Evolutionary conservation across 179 eudicot genomes (phyloP).

Genomic region (Drosera spatulata): DNA sequence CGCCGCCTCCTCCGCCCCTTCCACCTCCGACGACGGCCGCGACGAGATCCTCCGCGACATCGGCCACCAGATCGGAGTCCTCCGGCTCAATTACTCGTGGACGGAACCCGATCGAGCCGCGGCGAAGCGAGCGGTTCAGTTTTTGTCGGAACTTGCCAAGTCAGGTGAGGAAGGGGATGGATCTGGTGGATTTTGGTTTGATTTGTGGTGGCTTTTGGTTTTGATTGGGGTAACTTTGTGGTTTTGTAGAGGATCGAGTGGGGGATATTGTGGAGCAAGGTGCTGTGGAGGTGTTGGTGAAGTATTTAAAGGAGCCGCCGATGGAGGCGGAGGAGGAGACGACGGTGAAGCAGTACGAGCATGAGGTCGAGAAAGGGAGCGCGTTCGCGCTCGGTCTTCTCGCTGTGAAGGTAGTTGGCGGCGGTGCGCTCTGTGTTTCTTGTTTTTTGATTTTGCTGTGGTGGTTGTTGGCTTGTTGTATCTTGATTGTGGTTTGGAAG

Average conservation of each 20-base stretch:
- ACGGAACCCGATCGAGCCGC: conserved; percentile 57
- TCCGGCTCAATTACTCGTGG: conserved; percentile 35
- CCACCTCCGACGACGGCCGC: neutral
- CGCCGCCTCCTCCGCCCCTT: neutral
- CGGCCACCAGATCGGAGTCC: conserved; percentile 36
- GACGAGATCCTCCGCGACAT: conserved; percentile 28
- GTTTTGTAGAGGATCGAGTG: conserved; percentile 53
- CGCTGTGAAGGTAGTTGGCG: conserved; percentile 58
- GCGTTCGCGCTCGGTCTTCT: conserved; percentile 86
- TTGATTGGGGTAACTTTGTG: conserved; percentile 9
- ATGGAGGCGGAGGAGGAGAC: conserved; percentile 15
- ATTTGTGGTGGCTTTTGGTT: neutral
- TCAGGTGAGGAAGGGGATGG: conserved; percentile 33
- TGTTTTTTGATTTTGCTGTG: neutral
- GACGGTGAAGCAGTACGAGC: conserved; percentile 45
- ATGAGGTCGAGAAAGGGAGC: conserved; percentile 93
- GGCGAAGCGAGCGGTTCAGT: conserved; percentile 62
- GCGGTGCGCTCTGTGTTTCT: neutral
- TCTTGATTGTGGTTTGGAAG: too few relatives aligned
- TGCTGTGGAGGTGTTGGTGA: conserved; percentile 67
- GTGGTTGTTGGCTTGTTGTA: too few relatives aligned
- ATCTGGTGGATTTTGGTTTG: neutral
- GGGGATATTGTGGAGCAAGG: conserved; percentile 60
- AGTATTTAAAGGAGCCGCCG: conserved; percentile 60
- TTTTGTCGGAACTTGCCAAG: conserved; percentile 66